Evolutionary conservation across 305 asterid genomes (phyloP), one percentile per base, ranked within the genome.

Genomic region (Coffea humblotiana): DNA sequence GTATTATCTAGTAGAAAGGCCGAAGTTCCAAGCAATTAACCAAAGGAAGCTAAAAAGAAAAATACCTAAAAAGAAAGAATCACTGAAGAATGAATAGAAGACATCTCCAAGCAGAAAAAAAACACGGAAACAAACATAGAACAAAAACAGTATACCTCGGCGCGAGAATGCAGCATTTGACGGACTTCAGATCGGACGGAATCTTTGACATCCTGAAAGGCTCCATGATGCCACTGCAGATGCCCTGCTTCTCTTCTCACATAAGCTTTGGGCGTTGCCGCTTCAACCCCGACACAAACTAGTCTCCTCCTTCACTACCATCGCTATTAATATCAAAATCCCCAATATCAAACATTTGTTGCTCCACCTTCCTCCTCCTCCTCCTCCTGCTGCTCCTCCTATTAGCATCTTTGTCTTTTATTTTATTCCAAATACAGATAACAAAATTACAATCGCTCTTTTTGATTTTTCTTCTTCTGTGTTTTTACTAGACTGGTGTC

Each of bases 181-280:
- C 91, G 92, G 85, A 96, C 92, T 70, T 91, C 98, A 48, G 98
- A 94, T 89, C 98, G 98, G 75, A 96, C 87, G n/a, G 87, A 86
- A 78, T 92, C 99, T 86, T 93, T 92, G 79, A 93, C 97, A 80
- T 94, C 97, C 13, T 94, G 98, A 88, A 96, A 96, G 5, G 97
- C 97, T 72, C 98, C 91, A 76, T 96, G 98, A 86, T 94, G 99
- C 99, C 99, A 96, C 79, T 93, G 88, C 32, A 91, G 92, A 45
- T 96, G 99, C 76, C 98, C 99, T 35, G 98, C 95, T 88, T 96
- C 98, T 85, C 99, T 92, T 68, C 94, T 94, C 8, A 27, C 76
- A 72, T 92, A 92, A 69, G 98, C 95, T 86, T 91, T 89, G 18
- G 90, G 83, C 81, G 80, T 74, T 13, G 97, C 97, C 74, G 94